Percentiles rank a stretch among this genome's conserved stretches.
phyloP scores from a whole-genome alignment of 305 asterid species.

The Fraxinus paxiana region DNA sequence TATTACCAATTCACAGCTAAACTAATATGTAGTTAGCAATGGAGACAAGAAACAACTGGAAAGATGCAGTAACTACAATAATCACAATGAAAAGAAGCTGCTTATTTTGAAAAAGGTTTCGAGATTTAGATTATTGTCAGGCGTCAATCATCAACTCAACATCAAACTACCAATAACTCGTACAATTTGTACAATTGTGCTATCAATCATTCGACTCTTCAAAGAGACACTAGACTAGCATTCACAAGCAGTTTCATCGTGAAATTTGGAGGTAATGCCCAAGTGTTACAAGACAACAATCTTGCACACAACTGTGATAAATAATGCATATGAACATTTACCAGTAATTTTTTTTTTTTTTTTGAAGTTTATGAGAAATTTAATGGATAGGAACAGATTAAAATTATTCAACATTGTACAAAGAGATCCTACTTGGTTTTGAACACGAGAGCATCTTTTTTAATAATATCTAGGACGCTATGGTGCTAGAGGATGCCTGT shows the following conservation, averaged over 20 bases:
- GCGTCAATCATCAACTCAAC: neutral
- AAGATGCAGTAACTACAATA: neutral
- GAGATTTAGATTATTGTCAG: neutral
- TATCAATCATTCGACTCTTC: neutral
- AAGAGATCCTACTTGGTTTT: neutral
- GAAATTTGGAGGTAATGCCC: neutral
- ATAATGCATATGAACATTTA: neutral
- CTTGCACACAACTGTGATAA: neutral
- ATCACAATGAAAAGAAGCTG: neutral
- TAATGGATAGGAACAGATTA: neutral
- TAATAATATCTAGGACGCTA: neutral
- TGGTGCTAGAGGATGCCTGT: neutral
- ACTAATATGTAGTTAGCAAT: neutral
- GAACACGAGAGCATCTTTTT: neutral
- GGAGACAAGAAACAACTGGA: neutral
- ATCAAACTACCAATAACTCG: neutral
- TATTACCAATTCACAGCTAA: neutral
- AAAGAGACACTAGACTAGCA: neutral
- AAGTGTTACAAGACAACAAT: neutral
- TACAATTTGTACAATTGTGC: neutral
- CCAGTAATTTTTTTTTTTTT: neutral
- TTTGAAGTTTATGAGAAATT: neutral
- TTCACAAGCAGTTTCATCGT: neutral
- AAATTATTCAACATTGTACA: neutral
- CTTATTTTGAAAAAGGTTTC: neutral